These are phyloP conservation scores for Musa balbisiana DNA, from an alignment of 202 grass and related monocot genomes.

Conservation along the genomic window DNA sequence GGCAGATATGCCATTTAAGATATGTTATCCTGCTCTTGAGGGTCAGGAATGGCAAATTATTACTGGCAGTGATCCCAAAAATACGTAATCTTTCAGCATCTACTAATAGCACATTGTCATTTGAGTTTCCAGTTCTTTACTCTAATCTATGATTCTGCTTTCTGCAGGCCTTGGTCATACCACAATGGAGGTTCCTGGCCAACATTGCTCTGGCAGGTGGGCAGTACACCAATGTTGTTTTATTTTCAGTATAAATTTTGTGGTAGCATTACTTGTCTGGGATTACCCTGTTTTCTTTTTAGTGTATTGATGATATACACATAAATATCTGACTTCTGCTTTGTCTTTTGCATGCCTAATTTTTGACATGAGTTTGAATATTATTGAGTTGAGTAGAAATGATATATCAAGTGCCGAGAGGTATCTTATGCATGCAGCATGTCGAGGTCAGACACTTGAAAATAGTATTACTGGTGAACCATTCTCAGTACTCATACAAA, in stretches of 20 bases:
- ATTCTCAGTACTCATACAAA: too few relatives aligned
- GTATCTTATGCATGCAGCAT: too few relatives aligned
- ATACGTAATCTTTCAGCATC: conserved; percentile 46
- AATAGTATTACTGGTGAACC: too few relatives aligned
- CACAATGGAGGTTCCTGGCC: conserved; percentile 97
- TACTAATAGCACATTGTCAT: not conserved
- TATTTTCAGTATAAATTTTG: too few relatives aligned
- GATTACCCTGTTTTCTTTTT: not conserved
- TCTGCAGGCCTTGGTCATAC: conserved; percentile 79
- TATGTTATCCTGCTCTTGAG: conserved; percentile 94
- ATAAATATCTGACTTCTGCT: not conserved
- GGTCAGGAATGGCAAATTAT: conserved; percentile 91
- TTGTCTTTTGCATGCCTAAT: not conserved
- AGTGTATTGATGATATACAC: not conserved
- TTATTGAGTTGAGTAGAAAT: too few relatives aligned
- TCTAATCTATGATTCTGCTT: conserved; percentile 28
- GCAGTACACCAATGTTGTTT: not conserved
- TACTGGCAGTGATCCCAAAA: conserved; percentile 89
- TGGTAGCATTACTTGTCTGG: not conserved
- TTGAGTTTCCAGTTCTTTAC: conserved; percentile 2
- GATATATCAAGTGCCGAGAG: too few relatives aligned
- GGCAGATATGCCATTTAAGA: conserved; percentile 80
- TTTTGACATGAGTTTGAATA: too few relatives aligned
- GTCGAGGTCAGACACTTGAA: too few relatives aligned
- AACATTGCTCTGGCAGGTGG: conserved; percentile 89